Conservation (phyloP, 1,284 basidiomycete genomes). For the Malassezia nana region DNA sequence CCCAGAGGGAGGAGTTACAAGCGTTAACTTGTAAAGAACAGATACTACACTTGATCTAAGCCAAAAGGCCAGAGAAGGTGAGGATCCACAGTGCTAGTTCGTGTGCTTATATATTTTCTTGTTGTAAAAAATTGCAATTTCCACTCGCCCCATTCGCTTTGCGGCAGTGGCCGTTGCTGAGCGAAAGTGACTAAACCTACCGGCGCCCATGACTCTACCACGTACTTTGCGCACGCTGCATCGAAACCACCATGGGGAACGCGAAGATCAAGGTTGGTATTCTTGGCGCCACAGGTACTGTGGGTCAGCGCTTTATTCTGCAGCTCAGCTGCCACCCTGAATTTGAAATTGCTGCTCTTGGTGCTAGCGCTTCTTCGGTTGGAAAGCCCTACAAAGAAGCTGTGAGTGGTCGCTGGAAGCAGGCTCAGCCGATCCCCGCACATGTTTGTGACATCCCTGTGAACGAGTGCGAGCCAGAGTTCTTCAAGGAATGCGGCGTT, state of each 20-base stretch:
- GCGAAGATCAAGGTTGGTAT: conserved; percentile 70
- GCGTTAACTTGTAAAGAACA: conserved; percentile 32
- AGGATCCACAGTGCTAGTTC: background rate
- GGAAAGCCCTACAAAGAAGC: conserved; percentile 71
- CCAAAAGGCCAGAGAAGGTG: conserved; percentile 31
- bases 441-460: conserved; percentile 63
- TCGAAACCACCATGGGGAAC: background rate
- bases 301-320: conserved; percentile 62
- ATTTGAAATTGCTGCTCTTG: conserved; percentile 76
- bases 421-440: conserved; percentile 65
- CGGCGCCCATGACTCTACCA: background rate
- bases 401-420: conserved; percentile 71
- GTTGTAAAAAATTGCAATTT: background rate
- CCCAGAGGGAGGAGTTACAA: conserved; percentile 23
- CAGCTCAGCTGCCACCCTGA: conserved; percentile 81
- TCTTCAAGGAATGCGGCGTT: conserved; percentile 72
- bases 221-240: background rate
- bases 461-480: conserved; percentile 65
- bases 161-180: conserved; percentile 12
- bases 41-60: conserved; percentile 40
- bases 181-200: conserved; percentile 5
- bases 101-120: conserved; percentile 13
- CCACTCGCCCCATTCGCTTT: background rate
- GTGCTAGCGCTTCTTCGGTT: conserved; percentile 78
- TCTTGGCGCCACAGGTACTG: conserved; percentile 77